Conservation (phyloP, 2,329 filamentous ascomycete species). For the Xylaria sp. region DNA sequence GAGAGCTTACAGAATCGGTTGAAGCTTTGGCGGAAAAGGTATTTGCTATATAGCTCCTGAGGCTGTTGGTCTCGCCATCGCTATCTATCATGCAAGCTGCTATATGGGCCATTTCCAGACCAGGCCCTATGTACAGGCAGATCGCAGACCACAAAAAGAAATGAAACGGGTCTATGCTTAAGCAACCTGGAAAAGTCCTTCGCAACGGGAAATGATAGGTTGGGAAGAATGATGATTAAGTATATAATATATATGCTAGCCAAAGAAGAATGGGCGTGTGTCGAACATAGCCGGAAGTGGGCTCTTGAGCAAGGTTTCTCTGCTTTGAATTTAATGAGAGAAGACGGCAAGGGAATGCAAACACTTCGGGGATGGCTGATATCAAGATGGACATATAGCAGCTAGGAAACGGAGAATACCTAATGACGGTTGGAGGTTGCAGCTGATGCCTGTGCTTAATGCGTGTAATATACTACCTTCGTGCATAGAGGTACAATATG, state of each 20-base stretch:
- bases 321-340: conserved; percentile 34
- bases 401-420: conserved; percentile 28
- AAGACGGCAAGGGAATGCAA: conserved; percentile 45
- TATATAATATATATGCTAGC: conserved; percentile 50
- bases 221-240: conserved; percentile 43
- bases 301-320: conserved; percentile 25
- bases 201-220: conserved; percentile 47
- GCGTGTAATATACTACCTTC: conserved; percentile 40
- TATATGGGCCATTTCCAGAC: conserved; percentile 69
- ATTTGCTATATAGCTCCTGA: conserved; percentile 63
- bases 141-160: conserved; percentile 42
- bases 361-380: conserved; percentile 40
- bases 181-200: conserved; percentile 47
- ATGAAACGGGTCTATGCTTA: conserved; percentile 48
- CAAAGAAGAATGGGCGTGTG: conserved; percentile 39
- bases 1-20: conserved; percentile 58
- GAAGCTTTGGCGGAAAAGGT: conserved; percentile 59
- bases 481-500: conserved; percentile 26
- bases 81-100: conserved; percentile 66
- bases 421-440: conserved; percentile 36
- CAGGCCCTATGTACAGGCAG: conserved; percentile 46
- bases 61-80: conserved; percentile 54
- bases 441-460: conserved; percentile 46
- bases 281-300: conserved; percentile 40
- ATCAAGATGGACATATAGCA: conserved; percentile 34